These are phyloP conservation scores for Echites panduratus DNA, from an alignment of 257 asterid genomes.

Conservation along the genomic window DNA sequence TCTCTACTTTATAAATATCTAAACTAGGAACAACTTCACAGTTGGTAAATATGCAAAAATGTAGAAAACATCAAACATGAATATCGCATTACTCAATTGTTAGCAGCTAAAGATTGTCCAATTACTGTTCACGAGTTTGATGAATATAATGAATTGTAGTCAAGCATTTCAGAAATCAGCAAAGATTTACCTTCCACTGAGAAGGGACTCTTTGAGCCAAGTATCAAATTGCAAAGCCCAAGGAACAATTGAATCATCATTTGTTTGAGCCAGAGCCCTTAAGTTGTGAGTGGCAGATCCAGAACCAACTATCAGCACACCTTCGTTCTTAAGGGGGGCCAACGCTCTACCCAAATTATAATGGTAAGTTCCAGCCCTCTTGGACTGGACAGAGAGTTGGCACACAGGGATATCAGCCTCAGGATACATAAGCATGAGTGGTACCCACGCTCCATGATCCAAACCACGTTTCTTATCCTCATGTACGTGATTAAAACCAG, in stretches of 20 bases:
- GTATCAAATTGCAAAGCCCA: constrained; percentile 65
- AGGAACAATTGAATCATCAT: constrained; percentile 29
- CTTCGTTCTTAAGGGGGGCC: constrained; percentile 64
- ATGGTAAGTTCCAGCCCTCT: constrained; percentile 71
- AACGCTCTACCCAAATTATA: constrained; percentile 64
- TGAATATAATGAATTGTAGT: neutral
- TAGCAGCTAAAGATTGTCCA: neutral
- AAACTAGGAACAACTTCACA: neutral
- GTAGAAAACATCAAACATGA: neutral
- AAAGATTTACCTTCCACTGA: constrained; percentile 47
- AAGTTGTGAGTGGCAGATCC: constrained; percentile 76
- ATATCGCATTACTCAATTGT: neutral
- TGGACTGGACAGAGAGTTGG: constrained; percentile 77
- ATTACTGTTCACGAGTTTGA: neutral
- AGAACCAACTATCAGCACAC: constrained; percentile 69
- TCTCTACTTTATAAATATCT: neutral
- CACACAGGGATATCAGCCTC: constrained; percentile 76
- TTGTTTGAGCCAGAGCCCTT: constrained; percentile 29
- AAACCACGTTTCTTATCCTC: constrained; percentile 63
- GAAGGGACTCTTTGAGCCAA: constrained; percentile 65
- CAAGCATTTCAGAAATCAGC: neutral
- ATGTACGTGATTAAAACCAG: constrained; percentile 45
- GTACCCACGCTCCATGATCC: constrained; percentile 93
- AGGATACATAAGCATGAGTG: constrained; percentile 86
- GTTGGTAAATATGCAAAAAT: neutral